Evolutionary conservation across 2,329 filamentous ascomycete genomes (phyloP).

Genomic region (Periconia digitata): DNA sequence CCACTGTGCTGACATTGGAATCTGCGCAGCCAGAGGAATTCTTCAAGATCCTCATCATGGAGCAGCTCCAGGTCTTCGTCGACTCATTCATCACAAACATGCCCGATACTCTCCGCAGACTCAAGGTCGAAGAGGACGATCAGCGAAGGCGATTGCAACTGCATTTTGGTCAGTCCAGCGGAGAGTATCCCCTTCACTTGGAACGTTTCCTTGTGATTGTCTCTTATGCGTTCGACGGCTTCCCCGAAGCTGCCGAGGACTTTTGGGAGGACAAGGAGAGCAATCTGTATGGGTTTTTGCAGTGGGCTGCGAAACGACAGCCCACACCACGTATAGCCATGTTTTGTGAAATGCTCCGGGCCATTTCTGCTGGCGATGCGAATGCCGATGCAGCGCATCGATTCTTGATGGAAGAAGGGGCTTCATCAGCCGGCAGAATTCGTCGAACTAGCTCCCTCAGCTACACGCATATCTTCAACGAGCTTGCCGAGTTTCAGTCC

Average conservation of each 20-base stretch:
- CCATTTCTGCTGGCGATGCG: slow-evolving; percentile 78
- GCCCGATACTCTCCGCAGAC: slow-evolving; percentile 82
- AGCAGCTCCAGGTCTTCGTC: slow-evolving; percentile 81
- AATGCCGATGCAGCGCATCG: slow-evolving; percentile 84
- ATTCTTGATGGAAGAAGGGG: slow-evolving; percentile 84
- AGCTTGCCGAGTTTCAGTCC: slow-evolving; percentile 80
- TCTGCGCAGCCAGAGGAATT: slow-evolving; percentile 68
- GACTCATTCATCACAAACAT: slow-evolving; percentile 95
- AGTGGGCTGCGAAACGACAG: slow-evolving; percentile 93
- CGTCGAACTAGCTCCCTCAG: slow-evolving; percentile 82
- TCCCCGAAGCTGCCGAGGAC: slow-evolving; percentile 78
- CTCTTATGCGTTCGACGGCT: slow-evolving; percentile 84
- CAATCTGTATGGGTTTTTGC: slow-evolving; percentile 90
- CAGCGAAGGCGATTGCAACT: slow-evolving; percentile 61
- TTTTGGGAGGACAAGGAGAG: slow-evolving; percentile 94
- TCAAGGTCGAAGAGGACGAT: slow-evolving; percentile 88
- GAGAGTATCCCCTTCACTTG: slow-evolving; percentile 60
- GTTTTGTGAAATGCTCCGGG: slow-evolving; percentile 94
- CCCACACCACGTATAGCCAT: slow-evolving; percentile 95
- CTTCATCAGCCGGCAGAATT: slow-evolving; percentile 70
- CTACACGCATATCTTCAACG: slow-evolving; percentile 90
- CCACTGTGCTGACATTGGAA: slow-evolving; percentile 68
- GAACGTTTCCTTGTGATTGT: slow-evolving; percentile 93
- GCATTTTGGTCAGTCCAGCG: slow-evolving; percentile 52
- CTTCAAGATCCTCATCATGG: slow-evolving; percentile 74